phyloP scores from a whole-genome alignment of 495 filamentous ascomycete species.

The Stereocaulon alpinum region DNA sequence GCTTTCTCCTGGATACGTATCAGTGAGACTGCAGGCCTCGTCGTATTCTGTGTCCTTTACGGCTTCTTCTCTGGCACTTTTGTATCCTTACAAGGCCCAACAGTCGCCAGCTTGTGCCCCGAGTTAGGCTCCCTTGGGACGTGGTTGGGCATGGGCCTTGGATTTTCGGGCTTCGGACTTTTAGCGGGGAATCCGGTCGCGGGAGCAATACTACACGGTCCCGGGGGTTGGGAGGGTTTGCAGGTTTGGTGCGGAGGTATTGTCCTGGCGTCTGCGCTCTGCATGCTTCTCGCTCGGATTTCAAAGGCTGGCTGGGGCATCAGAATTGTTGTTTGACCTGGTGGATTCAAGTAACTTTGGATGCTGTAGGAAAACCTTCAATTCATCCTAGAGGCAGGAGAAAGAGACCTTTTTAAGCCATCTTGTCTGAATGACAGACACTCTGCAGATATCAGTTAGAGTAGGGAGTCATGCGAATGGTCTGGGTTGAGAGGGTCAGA shows the following conservation, averaged over 20 bases:
- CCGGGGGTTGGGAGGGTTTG: constrained; percentile 32
- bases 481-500: too few species aligned
- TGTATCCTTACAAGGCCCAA: constrained; percentile 53
- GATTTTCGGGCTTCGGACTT: constrained; percentile 44
- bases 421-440: too few species aligned
- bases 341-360: too few species aligned
- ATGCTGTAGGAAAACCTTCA: too few species aligned
- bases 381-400: too few species aligned
- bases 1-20: constrained; percentile 52
- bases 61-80: constrained; percentile 63
- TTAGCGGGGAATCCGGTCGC: constrained; percentile 62
- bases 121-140: constrained; percentile 55
- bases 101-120: constrained; percentile 48
- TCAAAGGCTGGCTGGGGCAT: neutral
- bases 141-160: constrained; percentile 59
- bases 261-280: neutral
- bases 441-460: too few species aligned
- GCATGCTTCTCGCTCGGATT: neutral
- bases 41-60: constrained; percentile 52
- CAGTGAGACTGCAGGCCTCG: constrained; percentile 38
- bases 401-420: too few species aligned
- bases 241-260: constrained; percentile 33
- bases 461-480: too few species aligned
- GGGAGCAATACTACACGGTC: constrained; percentile 46
- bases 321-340: neutral